Evolutionary conservation across 768 basidiomycete species (phyloP), one percentile per base, ranked within the genome.

Genomic region (Boletus coccyginus): DNA sequence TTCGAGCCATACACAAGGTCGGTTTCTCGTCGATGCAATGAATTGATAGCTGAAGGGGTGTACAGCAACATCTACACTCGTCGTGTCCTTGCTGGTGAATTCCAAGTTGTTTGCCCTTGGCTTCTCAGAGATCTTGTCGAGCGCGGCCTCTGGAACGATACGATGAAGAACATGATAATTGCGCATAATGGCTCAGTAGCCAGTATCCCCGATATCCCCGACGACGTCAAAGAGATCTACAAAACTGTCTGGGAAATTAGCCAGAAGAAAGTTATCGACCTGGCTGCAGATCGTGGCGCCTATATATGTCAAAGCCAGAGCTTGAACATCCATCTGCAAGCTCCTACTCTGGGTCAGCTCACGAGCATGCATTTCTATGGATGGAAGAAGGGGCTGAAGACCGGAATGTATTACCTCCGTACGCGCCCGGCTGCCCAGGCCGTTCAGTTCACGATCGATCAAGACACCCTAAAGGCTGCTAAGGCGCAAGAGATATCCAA

Each of bases 201-300:
- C 70, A 91, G 85, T 70, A 93, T 98, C 62, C 87, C 92, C 29
- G 82, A 68, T 46, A 93, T 98, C 62, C 95, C 96, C 2, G 87
- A 86, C 55, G 85, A 97, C 62, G 81, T 95, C 75, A 98, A 97
- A 76, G 90, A 92, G 0, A 94, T 99, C 77, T 99, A 99, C 85
- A 98, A 98, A 80, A 99, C 96, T n/a, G 96, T 98, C 47, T 99
- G 96, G 96, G 96, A 99, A 78, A 95, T 99, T 73, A 88, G 85
- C 44, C 96, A 98, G 78, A 98, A 98, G 90, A 94, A 92, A 70
- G 86, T 99, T 61, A 87, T 99, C 56, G 97, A 99, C 76, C 81
- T 99, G 63, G 90, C 97, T 50, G 97, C 97, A n/a, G 97, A 99
- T 71, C 94, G 97, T 58, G 96, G 95, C 39, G 94, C 97, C 1